Percentiles rank a stretch among this genome's conserved stretches.
phyloP scores from a whole-genome alignment of 192 early-diverging fungal genomes.

The Coemansia sp. region DNA sequence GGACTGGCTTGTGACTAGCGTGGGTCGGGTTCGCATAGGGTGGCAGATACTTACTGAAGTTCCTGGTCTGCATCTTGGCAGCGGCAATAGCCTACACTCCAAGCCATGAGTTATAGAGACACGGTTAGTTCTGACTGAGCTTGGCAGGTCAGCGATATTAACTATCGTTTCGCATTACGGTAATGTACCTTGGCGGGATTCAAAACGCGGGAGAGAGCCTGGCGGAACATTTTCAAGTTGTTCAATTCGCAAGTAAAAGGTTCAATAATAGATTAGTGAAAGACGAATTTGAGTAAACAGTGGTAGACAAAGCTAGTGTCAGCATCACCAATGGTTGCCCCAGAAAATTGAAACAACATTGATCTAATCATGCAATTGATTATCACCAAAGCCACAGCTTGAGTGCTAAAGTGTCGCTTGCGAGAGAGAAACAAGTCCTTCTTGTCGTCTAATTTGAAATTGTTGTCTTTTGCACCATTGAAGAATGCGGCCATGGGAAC shows the following conservation, averaged over 20 bases:
- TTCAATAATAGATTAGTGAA: neutral
- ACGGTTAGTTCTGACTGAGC: neutral
- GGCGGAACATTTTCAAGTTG: slow-evolving; percentile 30
- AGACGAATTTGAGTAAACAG: neutral
- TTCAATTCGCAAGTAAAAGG: neutral
- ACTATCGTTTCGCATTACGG: neutral
- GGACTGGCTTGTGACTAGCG: too few relatives aligned
- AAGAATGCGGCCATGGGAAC: slow-evolving; percentile 22
- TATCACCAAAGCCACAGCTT: neutral
- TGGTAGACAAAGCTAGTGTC: neutral
- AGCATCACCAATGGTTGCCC: neutral
- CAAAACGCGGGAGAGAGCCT: slow-evolving; percentile 17
- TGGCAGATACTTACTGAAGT: slow-evolving; percentile 9
- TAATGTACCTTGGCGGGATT: slow-evolving; percentile 25
- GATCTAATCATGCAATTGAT: neutral
- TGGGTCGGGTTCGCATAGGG: neutral
- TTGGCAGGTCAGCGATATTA: neutral
- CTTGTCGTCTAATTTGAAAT: neutral
- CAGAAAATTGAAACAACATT: neutral
- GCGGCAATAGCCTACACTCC: slow-evolving; percentile 10
- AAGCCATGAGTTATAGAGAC: neutral
- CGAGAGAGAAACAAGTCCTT: neutral
- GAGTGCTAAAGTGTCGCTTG: too few relatives aligned
- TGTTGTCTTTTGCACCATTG: neutral
- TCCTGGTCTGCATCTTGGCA: slow-evolving; percentile 28